These are phyloP conservation scores for Pseudotsuga menziesii DNA, from an alignment of 75 land plant genomes.

Conservation along the genomic window DNA sequence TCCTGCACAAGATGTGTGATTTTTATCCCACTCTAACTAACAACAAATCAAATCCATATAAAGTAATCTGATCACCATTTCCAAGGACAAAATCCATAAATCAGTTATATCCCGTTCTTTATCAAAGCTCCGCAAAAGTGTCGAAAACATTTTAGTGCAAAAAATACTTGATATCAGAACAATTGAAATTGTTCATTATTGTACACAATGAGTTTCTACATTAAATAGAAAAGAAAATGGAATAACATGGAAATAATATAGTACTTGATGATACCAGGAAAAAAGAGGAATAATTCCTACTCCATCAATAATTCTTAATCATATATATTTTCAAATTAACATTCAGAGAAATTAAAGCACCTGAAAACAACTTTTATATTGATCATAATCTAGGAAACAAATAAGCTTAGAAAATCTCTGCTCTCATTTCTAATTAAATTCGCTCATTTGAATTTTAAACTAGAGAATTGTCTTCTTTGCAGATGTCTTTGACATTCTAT, in stretches of 20 bases:
- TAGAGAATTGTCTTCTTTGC: not conserved
- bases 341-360: not conserved
- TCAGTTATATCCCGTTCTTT: conserved; percentile 67
- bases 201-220: not conserved
- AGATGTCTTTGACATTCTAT: not conserved
- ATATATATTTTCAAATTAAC: conserved; percentile 1
- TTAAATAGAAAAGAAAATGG: not conserved
- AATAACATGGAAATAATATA: not conserved
- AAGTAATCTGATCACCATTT: conserved; percentile 55
- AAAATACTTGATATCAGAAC: conserved; percentile 1
- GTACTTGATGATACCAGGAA: conserved; percentile 95
- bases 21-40: not conserved
- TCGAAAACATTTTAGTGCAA: conserved; percentile 7
- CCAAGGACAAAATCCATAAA: conserved; percentile 57
- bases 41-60: not conserved
- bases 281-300: conserved; percentile 81
- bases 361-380: not conserved
- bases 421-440: not conserved
- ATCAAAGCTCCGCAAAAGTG: conserved; percentile 72
- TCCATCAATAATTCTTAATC: conserved; percentile 32
- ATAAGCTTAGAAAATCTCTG: not conserved
- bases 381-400: not conserved
- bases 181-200: not conserved
- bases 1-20: not conserved
- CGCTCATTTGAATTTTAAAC: not conserved